These are phyloP conservation scores for Cercospora sojina DNA, from an alignment of 2,329 filamentous ascomycete species.

Conservation along the genomic window DNA sequence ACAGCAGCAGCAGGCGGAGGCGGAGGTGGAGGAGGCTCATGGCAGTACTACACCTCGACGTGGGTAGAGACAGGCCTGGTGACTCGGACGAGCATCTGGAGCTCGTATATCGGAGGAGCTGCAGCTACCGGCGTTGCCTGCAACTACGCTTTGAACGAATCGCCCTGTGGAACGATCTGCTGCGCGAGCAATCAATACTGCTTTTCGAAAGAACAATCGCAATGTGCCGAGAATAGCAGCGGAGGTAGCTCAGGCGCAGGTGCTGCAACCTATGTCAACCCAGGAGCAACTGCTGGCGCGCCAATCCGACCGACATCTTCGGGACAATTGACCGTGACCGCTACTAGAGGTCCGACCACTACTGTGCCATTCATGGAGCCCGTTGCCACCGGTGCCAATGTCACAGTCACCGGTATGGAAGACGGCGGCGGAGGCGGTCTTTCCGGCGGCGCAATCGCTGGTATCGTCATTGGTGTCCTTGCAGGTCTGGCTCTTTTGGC, in stretches of 20 bases:
- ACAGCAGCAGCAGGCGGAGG: constrained; percentile 31
- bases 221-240: constrained; percentile 58
- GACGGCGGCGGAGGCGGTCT: constrained; percentile 46
- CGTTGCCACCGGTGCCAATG: constrained; percentile 54
- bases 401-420: constrained; percentile 41
- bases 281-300: constrained; percentile 53
- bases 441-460: constrained; percentile 72
- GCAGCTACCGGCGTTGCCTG: constrained; percentile 42
- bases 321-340: constrained; percentile 54
- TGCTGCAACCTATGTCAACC: constrained; percentile 57
- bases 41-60: constrained; percentile 59
- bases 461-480: constrained; percentile 74
- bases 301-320: constrained; percentile 53
- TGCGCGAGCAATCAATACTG: constrained; percentile 71
- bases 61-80: constrained; percentile 56
- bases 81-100: constrained; percentile 55
- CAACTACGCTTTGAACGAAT: constrained; percentile 50
- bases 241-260: constrained; percentile 43
- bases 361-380: constrained; percentile 53
- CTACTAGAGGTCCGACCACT: constrained; percentile 47
- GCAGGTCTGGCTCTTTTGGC: constrained; percentile 65
- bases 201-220: constrained; percentile 48
- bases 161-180: constrained; percentile 67
- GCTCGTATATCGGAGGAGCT: constrained; percentile 42
- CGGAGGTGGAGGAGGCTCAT: constrained; percentile 43